Percentiles rank a stretch among this genome's conserved stretches.
phyloP scores from a whole-genome alignment of 495 filamentous ascomycete genomes.

The Cryomyces antarcticus region DNA sequence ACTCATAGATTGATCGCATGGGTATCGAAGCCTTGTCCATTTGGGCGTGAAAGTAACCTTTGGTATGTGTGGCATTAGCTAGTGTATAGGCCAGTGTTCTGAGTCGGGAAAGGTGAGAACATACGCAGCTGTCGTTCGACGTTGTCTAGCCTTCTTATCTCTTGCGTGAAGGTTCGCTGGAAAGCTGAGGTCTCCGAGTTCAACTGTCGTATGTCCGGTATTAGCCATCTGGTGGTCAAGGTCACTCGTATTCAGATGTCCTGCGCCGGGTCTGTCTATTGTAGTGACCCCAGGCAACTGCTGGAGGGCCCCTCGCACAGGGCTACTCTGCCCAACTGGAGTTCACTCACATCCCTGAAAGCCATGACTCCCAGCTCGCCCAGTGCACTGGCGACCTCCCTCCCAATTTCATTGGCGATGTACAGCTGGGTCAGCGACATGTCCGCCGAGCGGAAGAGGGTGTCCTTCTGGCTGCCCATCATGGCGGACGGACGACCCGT shows the following conservation, averaged over 20 bases:
- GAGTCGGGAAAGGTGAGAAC: conserved; percentile 13
- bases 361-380: conserved; percentile 90
- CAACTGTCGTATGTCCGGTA: conserved; percentile 34
- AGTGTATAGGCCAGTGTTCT: neutral
- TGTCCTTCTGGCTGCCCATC: conserved; percentile 48
- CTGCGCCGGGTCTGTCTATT: neutral
- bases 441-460: conserved; percentile 97
- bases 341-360: conserved; percentile 73
- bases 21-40: conserved; percentile 82
- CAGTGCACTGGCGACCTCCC: conserved; percentile 90
- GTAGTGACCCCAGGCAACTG: conserved; percentile 2
- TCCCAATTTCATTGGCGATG: conserved; percentile 92
- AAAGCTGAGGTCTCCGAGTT: conserved; percentile 87
- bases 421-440: conserved; percentile 99
- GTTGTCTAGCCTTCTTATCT: conserved; percentile 93
- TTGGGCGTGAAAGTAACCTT: conserved; percentile 79
- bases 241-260: too few species aligned
- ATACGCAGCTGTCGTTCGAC: conserved; percentile 90
- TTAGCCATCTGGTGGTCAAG: conserved; percentile 3
- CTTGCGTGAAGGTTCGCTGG: conserved; percentile 90
- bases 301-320: too few species aligned
- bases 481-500: conserved; percentile 3
- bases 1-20: conserved; percentile 68
- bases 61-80: conserved; percentile 2
- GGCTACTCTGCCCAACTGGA: too few species aligned